phyloP scores from a whole-genome alignment of 2,329 filamentous ascomycete genomes.

The Fusarium avenaceum region DNA sequence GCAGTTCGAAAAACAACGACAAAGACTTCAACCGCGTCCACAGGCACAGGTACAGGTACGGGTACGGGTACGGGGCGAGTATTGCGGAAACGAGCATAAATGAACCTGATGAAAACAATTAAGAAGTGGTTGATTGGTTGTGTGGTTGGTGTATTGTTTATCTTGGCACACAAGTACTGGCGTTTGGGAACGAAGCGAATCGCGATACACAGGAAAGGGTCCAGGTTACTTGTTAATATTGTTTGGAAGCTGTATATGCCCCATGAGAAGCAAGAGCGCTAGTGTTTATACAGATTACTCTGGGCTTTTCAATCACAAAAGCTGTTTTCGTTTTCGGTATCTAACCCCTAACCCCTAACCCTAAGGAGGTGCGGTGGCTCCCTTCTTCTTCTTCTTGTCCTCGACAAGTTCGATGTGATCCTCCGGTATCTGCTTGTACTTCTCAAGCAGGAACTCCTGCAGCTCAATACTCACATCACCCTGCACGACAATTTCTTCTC shows the following conservation, averaged over 20 bases:
- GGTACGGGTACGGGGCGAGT: conserved; percentile 63
- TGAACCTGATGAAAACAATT: conserved; percentile 20
- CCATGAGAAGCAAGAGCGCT: conserved; percentile 32
- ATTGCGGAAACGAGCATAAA: conserved; percentile 66
- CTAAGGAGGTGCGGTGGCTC: conserved; percentile 39
- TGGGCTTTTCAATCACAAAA: conserved; percentile 41
- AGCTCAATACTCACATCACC: conserved; percentile 97
- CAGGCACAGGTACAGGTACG: conserved; percentile 48
- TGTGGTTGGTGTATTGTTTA: conserved; percentile 10
- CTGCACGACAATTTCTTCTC: conserved; percentile 97
- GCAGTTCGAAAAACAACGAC: conserved; percentile 58
- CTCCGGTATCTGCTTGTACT: conserved; percentile 90
- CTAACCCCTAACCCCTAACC: conserved; percentile 4
- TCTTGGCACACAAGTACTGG: conserved; percentile 34
- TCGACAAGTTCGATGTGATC: conserved; percentile 96
- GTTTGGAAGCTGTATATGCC: conserved; percentile 32
- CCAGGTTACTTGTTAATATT: conserved; percentile 24
- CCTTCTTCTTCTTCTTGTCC: conserved; percentile 89
- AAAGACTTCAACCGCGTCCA: conserved; percentile 54
- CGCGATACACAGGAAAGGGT: conserved; percentile 31
- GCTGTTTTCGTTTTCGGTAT: conserved; percentile 20
- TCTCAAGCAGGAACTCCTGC: conserved; percentile 88
- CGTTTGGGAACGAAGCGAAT: conserved; percentile 36
- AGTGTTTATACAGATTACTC: conserved; percentile 38
- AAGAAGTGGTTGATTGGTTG: conserved; percentile 1